phyloP scores from a whole-genome alignment of 2,329 filamentous ascomycete species.

The Arthrocladium fulminans region DNA sequence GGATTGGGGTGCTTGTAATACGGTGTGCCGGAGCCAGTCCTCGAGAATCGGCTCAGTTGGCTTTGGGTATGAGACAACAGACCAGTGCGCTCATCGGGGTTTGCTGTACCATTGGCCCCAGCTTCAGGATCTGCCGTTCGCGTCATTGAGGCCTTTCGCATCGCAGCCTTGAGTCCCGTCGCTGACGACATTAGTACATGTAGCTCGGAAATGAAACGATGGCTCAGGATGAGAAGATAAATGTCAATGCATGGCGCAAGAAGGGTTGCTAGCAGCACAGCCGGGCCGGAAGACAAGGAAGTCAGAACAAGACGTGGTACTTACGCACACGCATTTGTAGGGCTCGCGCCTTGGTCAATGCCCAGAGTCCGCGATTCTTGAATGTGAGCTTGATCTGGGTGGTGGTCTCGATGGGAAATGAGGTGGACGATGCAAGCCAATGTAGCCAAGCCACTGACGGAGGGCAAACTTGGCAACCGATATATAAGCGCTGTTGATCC shows the following conservation, averaged over 20 bases:
- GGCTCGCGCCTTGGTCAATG: background rate
- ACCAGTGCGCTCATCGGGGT: constrained; percentile 29
- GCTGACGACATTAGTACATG: constrained; percentile 7
- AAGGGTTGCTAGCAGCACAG: background rate
- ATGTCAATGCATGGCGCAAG: background rate
- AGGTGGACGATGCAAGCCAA: background rate
- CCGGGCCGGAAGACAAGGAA: background rate
- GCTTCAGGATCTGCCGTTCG: constrained; percentile 11
- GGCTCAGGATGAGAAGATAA: background rate
- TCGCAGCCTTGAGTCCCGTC: constrained; percentile 5
- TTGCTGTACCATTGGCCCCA: constrained; percentile 25
- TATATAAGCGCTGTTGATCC: background rate
- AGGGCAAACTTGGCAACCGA: constrained; percentile 1
- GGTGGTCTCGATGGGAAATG: constrained; percentile 1
- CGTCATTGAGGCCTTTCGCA: constrained; percentile 12
- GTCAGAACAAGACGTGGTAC: background rate
- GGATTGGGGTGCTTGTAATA: constrained; percentile 30
- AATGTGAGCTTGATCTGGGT: background rate
- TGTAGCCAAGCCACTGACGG: constrained; percentile 5
- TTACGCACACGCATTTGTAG: constrained; percentile 7
- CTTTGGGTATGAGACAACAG: constrained; percentile 22
- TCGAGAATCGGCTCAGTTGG: constrained; percentile 12
- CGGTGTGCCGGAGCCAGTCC: constrained; percentile 21
- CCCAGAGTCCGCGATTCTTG: background rate
- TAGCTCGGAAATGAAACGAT: background rate